A percentile compares a stretch with the other conserved stretches of the same genome.
Evolutionary conservation across 805 yeast species (phyloP).

Genomic region (Pichia californica): DNA sequence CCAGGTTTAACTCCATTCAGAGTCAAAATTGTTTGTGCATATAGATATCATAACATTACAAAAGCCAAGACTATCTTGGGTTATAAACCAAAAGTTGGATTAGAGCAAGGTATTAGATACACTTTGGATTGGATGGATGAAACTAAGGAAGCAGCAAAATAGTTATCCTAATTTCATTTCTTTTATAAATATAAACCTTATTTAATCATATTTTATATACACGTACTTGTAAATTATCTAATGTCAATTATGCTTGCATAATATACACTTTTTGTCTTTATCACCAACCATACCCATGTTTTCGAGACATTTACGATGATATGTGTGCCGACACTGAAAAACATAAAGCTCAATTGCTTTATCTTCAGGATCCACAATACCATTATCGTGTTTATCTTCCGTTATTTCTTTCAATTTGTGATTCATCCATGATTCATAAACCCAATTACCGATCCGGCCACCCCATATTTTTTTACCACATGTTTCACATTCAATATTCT

Average conservation of each 20-base stretch:
- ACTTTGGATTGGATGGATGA: conserved; percentile 91
- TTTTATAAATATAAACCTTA: neutral
- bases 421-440: conserved; percentile 55
- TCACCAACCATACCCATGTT: conserved; percentile 35
- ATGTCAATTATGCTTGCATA: conserved; percentile 28
- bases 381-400: conserved; percentile 8
- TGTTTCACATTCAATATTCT: conserved; percentile 55
- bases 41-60: conserved; percentile 84
- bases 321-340: conserved; percentile 63
- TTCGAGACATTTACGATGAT: conserved; percentile 51
- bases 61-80: conserved; percentile 78
- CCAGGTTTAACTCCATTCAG: conserved; percentile 95
- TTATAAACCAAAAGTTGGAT: conserved; percentile 70
- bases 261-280: conserved; percentile 29
- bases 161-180: neutral
- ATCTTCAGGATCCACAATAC: conserved; percentile 13
- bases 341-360: conserved; percentile 33
- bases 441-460: conserved; percentile 41
- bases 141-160: conserved; percentile 27
- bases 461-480: conserved; percentile 80
- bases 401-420: conserved; percentile 14
- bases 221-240: conserved; percentile 1
- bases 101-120: conserved; percentile 71
- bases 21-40: conserved; percentile 87
- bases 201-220: neutral